Conservation (phyloP, 768 basidiomycete genomes). For the Plicaturopsis crispa region DNA sequence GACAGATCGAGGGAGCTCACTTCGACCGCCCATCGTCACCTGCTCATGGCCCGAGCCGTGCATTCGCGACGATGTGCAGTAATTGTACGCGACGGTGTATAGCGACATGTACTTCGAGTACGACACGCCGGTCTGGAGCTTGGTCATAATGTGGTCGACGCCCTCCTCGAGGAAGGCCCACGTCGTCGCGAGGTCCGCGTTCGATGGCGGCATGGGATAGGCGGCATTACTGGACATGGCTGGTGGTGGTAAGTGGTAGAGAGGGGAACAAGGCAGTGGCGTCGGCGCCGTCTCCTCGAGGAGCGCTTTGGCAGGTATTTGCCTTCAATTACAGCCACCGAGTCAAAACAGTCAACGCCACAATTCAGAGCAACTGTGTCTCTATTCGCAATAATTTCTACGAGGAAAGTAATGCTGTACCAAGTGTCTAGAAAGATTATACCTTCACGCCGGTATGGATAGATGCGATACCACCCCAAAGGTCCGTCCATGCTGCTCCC, state of each 20-base stretch:
- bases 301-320: too few species aligned
- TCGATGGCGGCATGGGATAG: conserved; percentile 55
- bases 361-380: too few species aligned
- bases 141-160: conserved; percentile 90
- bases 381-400: too few species aligned
- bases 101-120: conserved; percentile 88
- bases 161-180: conserved; percentile 86
- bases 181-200: conserved; percentile 71
- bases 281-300: too few species aligned
- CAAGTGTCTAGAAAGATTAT: too few species aligned
- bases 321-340: too few species aligned
- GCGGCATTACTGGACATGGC: conserved; percentile 24
- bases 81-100: conserved; percentile 95
- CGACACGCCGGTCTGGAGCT: conserved; percentile 81
- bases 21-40: conserved; percentile 53
- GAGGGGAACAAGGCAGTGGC: too few species aligned
- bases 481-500: conserved; percentile 78
- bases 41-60: conserved; percentile 39
- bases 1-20: conserved; percentile 36
- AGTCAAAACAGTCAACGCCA: too few species aligned
- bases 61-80: conserved; percentile 88
- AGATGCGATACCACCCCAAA: conserved; percentile 85
- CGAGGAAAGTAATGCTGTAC: too few species aligned
- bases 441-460: conserved; percentile 83
- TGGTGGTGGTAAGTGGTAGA: conserved; percentile 22